Evolutionary conservation across 2,329 filamentous ascomycete species (phyloP).

Genomic region (Scedosporium dehoogii): DNA sequence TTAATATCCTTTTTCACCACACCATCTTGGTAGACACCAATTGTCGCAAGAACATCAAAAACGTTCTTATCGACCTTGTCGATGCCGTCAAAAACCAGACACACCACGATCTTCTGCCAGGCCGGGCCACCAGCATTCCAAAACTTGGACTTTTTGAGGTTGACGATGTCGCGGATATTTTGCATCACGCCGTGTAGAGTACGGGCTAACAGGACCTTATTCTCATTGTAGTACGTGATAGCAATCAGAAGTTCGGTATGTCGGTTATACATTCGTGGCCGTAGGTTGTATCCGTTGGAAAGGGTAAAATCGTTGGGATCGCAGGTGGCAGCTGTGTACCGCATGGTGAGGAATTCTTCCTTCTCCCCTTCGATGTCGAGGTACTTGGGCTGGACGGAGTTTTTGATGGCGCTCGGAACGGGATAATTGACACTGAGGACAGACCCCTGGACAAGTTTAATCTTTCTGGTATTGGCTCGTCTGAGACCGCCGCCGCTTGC

Average conservation of each 20-base stretch:
- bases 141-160: constrained; percentile 97
- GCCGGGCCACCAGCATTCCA: constrained; percentile 98
- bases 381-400: constrained; percentile 89
- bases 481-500: constrained; percentile 56
- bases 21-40: constrained; percentile 96
- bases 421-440: constrained; percentile 96
- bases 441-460: constrained; percentile 97
- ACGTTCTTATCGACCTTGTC: constrained; percentile 95
- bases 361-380: constrained; percentile 82
- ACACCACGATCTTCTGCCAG: constrained; percentile 99
- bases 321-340: constrained; percentile 94
- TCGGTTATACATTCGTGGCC: constrained; percentile 96
- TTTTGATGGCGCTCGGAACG: constrained; percentile 93
- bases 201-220: constrained; percentile 84
- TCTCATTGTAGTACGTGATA: constrained; percentile 99
- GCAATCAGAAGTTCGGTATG: constrained; percentile 96
- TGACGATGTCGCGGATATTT: constrained; percentile 96
- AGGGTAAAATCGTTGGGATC: constrained; percentile 97
- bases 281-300: constrained; percentile 97
- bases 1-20: constrained; percentile 98
- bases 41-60: constrained; percentile 81
- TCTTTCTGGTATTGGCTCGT: constrained; percentile 89
- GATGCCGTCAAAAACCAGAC: constrained; percentile 94
- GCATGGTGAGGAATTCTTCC: constrained; percentile 96
- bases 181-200: constrained; percentile 98